phyloP scores from a whole-genome alignment of 441 rosid genomes.

The Isatis lusitanica region DNA sequence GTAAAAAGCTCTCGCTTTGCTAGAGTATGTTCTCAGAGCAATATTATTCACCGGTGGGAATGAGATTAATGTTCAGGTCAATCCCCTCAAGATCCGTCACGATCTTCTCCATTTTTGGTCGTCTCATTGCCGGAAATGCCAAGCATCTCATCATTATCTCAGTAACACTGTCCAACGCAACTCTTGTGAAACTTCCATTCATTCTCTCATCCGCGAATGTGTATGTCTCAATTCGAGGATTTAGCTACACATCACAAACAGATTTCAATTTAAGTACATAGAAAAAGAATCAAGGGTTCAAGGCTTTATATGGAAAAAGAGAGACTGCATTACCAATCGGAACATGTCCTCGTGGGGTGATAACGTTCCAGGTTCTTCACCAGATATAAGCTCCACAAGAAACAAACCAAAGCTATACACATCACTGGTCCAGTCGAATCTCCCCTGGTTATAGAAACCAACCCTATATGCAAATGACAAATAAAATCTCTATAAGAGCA shows the following conservation, averaged over 20 bases:
- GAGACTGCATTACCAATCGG: conserved; percentile 44
- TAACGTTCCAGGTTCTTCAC: conserved; percentile 42
- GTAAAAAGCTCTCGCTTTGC: too few relatives aligned
- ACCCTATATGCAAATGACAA: not conserved
- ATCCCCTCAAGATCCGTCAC: conserved; percentile 53
- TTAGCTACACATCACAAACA: conserved; percentile 39
- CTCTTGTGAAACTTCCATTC: not conserved
- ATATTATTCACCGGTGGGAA: conserved; percentile 39
- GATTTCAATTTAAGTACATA: not conserved
- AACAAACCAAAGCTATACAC: conserved; percentile 73
- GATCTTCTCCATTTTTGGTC: conserved; percentile 53
- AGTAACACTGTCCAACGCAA: conserved; percentile 46
- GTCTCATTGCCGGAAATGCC: conserved; percentile 39
- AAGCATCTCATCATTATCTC: conserved; percentile 51
- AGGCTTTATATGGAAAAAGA: not conserved
- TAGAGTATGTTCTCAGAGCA: too few relatives aligned
- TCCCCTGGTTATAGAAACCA: conserved; percentile 43
- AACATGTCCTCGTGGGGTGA: conserved; percentile 46
- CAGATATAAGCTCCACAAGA: conserved; percentile 59
- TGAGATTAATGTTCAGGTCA: conserved; percentile 24
- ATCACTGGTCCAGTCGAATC: conserved; percentile 40
- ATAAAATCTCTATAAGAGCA: not conserved
- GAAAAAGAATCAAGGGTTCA: too few relatives aligned
- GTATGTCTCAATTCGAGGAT: conserved; percentile 32
- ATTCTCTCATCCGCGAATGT: not conserved